phyloP scores from a whole-genome alignment of 495 filamentous ascomycete species.

The Penicillium soppii region DNA sequence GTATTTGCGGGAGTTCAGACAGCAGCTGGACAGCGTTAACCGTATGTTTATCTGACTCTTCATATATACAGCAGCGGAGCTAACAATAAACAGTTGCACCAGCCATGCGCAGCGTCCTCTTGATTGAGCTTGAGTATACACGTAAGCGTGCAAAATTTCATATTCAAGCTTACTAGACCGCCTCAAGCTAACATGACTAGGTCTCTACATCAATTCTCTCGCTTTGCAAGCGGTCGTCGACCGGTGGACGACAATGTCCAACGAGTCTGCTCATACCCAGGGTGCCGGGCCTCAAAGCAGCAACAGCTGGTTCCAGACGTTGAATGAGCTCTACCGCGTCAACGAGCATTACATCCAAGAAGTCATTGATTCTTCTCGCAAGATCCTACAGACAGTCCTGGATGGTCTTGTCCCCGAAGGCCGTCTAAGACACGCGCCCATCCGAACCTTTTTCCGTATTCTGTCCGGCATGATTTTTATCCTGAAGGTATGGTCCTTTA shows the following conservation, averaged over 20 bases:
- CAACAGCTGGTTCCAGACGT: slow-evolving; percentile 46
- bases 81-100: slow-evolving; percentile 57
- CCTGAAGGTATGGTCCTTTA: slow-evolving; percentile 55
- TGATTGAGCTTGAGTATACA: slow-evolving; percentile 89
- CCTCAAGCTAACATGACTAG: slow-evolving; percentile 22
- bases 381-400: slow-evolving; percentile 77
- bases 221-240: slow-evolving; percentile 94
- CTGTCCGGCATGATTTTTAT: slow-evolving; percentile 94
- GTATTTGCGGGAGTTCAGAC: slow-evolving; percentile 70
- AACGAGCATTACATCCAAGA: slow-evolving; percentile 80
- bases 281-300: slow-evolving; percentile 35
- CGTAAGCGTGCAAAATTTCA: slow-evolving; percentile 40
- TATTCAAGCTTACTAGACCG: neutral
- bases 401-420: slow-evolving; percentile 78
- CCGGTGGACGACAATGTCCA: slow-evolving; percentile 73
- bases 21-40: slow-evolving; percentile 66
- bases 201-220: slow-evolving; percentile 86
- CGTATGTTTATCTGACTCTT: slow-evolving; percentile 24
- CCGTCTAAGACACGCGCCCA: slow-evolving; percentile 87
- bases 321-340: slow-evolving; percentile 55
- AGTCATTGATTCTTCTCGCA: slow-evolving; percentile 84
- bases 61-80: neutral
- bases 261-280: slow-evolving; percentile 51
- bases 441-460: slow-evolving; percentile 92
- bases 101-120: slow-evolving; percentile 77